Percentiles rank a stretch among this genome's conserved stretches.
These are phyloP conservation scores for Hypomyces rosellus DNA, from an alignment of 2,329 filamentous ascomycete species.

Conservation along the genomic window DNA sequence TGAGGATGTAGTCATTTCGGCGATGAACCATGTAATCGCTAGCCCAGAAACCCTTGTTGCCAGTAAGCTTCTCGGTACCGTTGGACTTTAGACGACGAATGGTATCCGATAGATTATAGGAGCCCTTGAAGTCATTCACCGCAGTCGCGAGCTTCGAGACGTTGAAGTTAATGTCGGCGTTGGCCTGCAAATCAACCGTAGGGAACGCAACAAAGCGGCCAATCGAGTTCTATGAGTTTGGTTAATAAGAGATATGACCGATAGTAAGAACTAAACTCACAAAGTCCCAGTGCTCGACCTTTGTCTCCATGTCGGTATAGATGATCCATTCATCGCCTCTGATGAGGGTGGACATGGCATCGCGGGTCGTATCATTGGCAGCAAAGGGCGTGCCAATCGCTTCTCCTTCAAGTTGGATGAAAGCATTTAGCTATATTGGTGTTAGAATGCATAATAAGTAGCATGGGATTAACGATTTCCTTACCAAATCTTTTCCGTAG, in stretches of 20 bases:
- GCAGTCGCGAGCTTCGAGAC: slow-evolving; percentile 15
- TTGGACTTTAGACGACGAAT: slow-evolving; percentile 16
- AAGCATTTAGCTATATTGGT: slow-evolving; percentile 16
- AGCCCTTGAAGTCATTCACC: slow-evolving; percentile 15
- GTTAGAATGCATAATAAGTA: background rate
- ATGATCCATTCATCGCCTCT: slow-evolving; percentile 20
- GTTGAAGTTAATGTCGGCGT: slow-evolving; percentile 20
- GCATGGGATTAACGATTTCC: background rate
- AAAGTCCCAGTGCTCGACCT: slow-evolving; percentile 17
- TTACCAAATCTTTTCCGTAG: slow-evolving; percentile 19
- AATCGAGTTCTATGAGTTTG: slow-evolving; percentile 14
- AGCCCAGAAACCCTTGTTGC: slow-evolving; percentile 20
- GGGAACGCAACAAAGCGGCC: slow-evolving; percentile 19
- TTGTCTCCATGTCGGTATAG: slow-evolving; percentile 14
- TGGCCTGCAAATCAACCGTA: slow-evolving; percentile 17
- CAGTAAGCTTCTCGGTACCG: slow-evolving; percentile 16
- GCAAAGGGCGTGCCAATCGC: slow-evolving; percentile 19
- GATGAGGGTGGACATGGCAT: slow-evolving; percentile 16
- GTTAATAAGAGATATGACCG: background rate
- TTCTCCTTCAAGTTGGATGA: slow-evolving; percentile 17
- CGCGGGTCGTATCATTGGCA: slow-evolving; percentile 11
- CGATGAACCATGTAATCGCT: slow-evolving; percentile 21
- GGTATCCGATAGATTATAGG: slow-evolving; percentile 11
- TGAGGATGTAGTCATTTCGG: slow-evolving; percentile 11
- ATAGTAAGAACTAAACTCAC: slow-evolving; percentile 2